These are phyloP conservation scores for Theobroma cacao DNA, from an alignment of 345 rosid genomes.

Conservation along the genomic window DNA sequence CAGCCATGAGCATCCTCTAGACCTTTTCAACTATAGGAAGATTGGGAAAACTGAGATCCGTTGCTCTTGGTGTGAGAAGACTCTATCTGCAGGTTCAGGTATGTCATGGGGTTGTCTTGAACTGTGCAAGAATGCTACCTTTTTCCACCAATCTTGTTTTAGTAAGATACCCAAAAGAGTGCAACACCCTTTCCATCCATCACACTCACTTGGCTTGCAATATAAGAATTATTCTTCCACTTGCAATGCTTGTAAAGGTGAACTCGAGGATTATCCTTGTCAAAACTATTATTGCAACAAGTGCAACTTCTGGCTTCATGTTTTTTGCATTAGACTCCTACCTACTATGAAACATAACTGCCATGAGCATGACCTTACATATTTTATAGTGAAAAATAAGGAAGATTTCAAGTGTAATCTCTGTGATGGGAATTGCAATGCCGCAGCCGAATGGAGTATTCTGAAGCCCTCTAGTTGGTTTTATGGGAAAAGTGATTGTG, in stretches of 20 bases:
- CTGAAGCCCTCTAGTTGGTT: too few species aligned
- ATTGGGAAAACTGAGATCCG: too few species aligned
- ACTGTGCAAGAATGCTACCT: not conserved
- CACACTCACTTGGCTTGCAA: not conserved
- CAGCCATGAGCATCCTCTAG: too few species aligned
- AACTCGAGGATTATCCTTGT: accelerated
- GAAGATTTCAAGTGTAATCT: not conserved
- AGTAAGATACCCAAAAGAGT: not conserved
- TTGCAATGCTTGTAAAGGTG: not conserved
- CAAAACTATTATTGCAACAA: not conserved
- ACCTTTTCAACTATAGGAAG: constrained; percentile 3
- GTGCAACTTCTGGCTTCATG: not conserved
- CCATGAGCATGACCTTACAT: not conserved
- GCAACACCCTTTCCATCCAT: not conserved
- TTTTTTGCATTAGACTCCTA: not conserved
- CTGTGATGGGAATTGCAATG: not conserved
- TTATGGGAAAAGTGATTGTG: too few species aligned
- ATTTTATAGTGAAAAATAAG: not conserved
- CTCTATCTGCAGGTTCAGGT: not conserved
- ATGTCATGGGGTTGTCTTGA: too few species aligned
- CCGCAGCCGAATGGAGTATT: too few species aligned
- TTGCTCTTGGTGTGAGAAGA: not conserved
- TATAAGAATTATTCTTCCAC: not conserved
- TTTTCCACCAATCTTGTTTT: not conserved
- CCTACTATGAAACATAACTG: not conserved